Evolutionary conservation across 2,329 filamentous ascomycete species (phyloP).

Genomic region (Cladorrhinum sp.): DNA sequence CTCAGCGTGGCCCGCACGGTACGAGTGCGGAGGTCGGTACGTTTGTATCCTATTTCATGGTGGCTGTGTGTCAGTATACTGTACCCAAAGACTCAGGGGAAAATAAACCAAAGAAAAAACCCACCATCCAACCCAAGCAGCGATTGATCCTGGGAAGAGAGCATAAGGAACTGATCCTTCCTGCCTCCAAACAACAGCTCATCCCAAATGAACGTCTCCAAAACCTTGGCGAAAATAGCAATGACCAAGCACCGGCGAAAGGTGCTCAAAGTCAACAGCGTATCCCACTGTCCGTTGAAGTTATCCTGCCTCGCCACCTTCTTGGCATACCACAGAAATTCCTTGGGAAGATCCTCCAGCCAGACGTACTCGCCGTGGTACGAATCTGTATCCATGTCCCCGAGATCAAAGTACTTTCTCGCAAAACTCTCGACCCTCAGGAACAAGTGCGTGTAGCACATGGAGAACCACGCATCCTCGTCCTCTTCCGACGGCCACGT

Average conservation of each 20-base stretch:
- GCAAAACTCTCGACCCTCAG: constrained; percentile 25
- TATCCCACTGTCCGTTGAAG: constrained; percentile 35
- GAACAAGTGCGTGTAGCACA: constrained; percentile 31
- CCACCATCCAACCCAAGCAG: constrained; percentile 35
- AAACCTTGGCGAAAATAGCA: constrained; percentile 37
- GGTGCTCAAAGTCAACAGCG: constrained; percentile 30
- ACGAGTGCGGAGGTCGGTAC: constrained; percentile 34
- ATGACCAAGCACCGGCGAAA: constrained; percentile 36
- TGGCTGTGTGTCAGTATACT: constrained; percentile 5
- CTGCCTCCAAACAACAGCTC: constrained; percentile 40
- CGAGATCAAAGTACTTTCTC: constrained; percentile 30
- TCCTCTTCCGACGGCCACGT: constrained; percentile 21
- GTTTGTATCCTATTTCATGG: constrained; percentile 34
- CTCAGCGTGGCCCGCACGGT: constrained; percentile 30
- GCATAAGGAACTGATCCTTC: constrained; percentile 24
- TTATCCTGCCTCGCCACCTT: constrained; percentile 36
- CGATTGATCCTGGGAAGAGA: constrained; percentile 33
- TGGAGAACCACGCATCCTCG: constrained; percentile 29
- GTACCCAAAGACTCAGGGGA: constrained; percentile 3
- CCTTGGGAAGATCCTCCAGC: constrained; percentile 27
- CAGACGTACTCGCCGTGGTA: constrained; percentile 14
- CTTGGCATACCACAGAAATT: constrained; percentile 36
- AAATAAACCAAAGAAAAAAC: constrained; percentile 8
- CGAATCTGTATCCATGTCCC: constrained; percentile 2
- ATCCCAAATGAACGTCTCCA: constrained; percentile 39